Evolutionary conservation across 2,329 filamentous ascomycete species (phyloP).

Genomic region (Domatiomyces globalis): DNA sequence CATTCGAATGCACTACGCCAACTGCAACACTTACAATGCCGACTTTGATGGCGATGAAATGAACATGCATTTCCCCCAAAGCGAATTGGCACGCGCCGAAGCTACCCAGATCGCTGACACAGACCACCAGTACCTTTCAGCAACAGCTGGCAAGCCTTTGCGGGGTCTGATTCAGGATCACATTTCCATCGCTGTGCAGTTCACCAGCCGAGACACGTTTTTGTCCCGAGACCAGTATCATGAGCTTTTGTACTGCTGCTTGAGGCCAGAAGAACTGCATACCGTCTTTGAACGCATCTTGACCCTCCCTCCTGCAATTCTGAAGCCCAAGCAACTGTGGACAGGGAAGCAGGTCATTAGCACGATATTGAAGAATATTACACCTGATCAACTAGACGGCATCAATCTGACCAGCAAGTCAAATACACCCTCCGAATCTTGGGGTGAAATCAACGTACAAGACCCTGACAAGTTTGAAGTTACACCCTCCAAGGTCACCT

Average conservation of each 20-base stretch:
- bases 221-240: constrained; percentile 82
- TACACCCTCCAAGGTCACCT: constrained; percentile 6
- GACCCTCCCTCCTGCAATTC: constrained; percentile 63
- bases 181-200: constrained; percentile 80
- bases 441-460: constrained; percentile 43
- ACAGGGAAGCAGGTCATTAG: constrained; percentile 94
- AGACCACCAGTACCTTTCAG: constrained; percentile 91
- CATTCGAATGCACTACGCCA: constrained; percentile 98
- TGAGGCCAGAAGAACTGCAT: constrained; percentile 81
- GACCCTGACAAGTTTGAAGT: constrained; percentile 30
- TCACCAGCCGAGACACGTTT: constrained; percentile 84
- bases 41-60: constrained; percentile 99
- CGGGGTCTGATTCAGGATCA: constrained; percentile 97
- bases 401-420: constrained; percentile 68
- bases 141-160: constrained; percentile 82
- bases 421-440: constrained; percentile 62
- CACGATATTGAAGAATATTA: constrained; percentile 84
- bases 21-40: constrained; percentile 98
- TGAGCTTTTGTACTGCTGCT: constrained; percentile 77
- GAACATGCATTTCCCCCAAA: constrained; percentile 99
- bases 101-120: constrained; percentile 89
- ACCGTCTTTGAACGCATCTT: constrained; percentile 70
- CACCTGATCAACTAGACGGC: constrained; percentile 58
- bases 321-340: constrained; percentile 73
- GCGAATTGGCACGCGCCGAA: constrained; percentile 84